A percentile compares a stretch with the other conserved stretches of the same genome.
phyloP scores from a whole-genome alignment of 768 basidiomycete genomes.

The Tricholoma hemisulphureum region DNA sequence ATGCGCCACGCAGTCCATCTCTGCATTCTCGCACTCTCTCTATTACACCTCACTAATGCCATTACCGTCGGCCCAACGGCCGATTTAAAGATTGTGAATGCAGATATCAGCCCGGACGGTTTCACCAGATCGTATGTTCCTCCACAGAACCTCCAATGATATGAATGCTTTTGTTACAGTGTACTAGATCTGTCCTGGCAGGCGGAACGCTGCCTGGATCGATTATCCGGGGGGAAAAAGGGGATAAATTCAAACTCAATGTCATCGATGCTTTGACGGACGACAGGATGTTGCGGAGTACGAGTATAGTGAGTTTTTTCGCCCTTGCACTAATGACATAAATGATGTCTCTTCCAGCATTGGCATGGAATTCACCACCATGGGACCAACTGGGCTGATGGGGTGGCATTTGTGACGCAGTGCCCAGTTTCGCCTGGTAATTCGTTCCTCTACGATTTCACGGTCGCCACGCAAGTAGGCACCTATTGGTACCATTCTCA shows the following conservation, averaged over 20 bases:
- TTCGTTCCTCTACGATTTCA: conserved; percentile 39
- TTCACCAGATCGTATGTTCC: conserved; percentile 23
- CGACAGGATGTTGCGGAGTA: conserved; percentile 15
- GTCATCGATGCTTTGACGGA: conserved; percentile 20
- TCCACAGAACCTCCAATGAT: not conserved
- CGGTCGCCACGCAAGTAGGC: conserved; percentile 19
- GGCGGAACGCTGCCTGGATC: conserved; percentile 28
- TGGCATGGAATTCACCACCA: conserved; percentile 50
- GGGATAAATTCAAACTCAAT: conserved; percentile 21
- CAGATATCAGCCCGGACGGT: conserved; percentile 46
- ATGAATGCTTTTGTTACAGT: not conserved
- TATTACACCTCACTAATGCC: conserved; percentile 5
- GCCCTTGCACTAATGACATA: conserved; percentile 8
- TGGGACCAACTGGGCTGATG: conserved; percentile 32
- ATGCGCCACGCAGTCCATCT: no score
- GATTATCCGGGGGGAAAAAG: conserved; percentile 26
- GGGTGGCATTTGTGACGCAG: conserved; percentile 37
- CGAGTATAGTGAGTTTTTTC: conserved; percentile 13
- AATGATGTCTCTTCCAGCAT: conserved; percentile 17
- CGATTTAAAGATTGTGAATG: conserved; percentile 39
- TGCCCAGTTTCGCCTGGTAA: conserved; percentile 38
- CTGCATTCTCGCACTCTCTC: conserved; percentile 14
- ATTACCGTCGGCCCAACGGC: conserved; percentile 23
- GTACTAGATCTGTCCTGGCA: conserved; percentile 24
- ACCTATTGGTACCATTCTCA: conserved; percentile 31